Evolutionary conservation across 768 basidiomycete species (phyloP), one percentile per base, ranked within the genome.

Genomic region (Rhodotorula graminis): DNA sequence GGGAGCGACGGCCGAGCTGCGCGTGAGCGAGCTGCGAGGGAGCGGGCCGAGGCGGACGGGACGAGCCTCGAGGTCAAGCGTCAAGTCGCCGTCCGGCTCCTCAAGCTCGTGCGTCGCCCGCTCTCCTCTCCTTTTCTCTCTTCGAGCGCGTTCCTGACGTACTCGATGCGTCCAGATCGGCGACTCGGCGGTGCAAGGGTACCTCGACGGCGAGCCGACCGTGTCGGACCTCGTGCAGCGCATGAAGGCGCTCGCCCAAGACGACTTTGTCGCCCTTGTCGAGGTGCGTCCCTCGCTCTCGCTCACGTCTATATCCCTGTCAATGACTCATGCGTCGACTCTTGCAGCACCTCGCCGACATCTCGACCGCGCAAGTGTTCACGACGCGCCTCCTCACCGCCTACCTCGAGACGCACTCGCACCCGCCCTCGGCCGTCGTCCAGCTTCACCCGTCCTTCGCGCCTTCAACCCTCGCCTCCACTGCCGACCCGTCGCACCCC

Each of bases 361-460:
- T 27, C 53, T n/a, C 53, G 12, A n/a, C 53, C n/a, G 14, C 53
- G 12, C 14, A 11, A 5, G 6, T 16, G 11, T 67, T 72, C 64
- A 4, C 53, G 2, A 16, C 37, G 8, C 71, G 71, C n/a, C 53
- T 69, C 25, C 53, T 72, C n/a, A 15, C n/a, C 9, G 15, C 67
- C 27, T 72, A 68, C 53, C 66, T 72, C 67, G 71, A 72, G 27
- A 40, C 62, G n/a, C 46, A 65, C 37, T 68, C 71, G 7, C 67
- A 72, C 33, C 46, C 71, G 0, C 31, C 57, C 23, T 1, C 46
- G 12, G 9, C 18, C 27, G 21, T 44, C 8, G 21, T 29, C n/a
- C 18, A n/a, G 6, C 53, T 33, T 10, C 19, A 18, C 21, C n/a
- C 49, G 0, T 37, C 37, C 37, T 37, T 37, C 37, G 21, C n/a